These are phyloP conservation scores for Lagenidium giganteum DNA, from an alignment of 352 stramenopile genomes.

Conservation along the genomic window DNA sequence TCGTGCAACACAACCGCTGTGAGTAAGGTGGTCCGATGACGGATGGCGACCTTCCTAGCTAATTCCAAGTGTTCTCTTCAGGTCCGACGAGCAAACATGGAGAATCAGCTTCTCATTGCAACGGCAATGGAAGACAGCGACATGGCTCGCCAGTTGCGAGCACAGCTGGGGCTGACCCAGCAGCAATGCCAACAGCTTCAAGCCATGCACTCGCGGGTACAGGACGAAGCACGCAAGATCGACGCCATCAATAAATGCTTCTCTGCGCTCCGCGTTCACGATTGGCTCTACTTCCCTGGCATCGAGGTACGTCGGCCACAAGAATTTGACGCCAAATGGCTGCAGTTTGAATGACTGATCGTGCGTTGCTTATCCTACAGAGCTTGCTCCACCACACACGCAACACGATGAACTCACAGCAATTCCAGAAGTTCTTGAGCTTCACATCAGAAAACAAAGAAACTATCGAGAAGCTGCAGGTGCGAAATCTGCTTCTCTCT, in stretches of 20 bases:
- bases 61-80: no score
- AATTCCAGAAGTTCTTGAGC: constrained; percentile 81
- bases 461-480: constrained; percentile 69
- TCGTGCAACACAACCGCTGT: constrained; percentile 71
- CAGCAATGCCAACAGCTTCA: constrained; percentile 65
- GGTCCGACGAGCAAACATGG: constrained; percentile 75
- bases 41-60: no score
- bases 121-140: constrained; percentile 55
- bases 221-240: constrained; percentile 68
- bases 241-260: constrained; percentile 86
- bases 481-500: constrained; percentile 10
- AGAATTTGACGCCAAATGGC: no score
- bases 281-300: constrained; percentile 83
- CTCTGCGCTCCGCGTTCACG: constrained; percentile 68
- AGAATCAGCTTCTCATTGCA: constrained; percentile 77
- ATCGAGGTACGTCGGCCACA: constrained; percentile 50
- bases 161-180: constrained; percentile 56
- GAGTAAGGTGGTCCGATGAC: no score
- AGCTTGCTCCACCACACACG: constrained; percentile 68
- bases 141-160: constrained; percentile 40
- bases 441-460: constrained; percentile 72
- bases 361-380: constrained; percentile 27
- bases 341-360: not conserved
- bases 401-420: constrained; percentile 72
- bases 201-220: constrained; percentile 32